Evolutionary conservation across 1,284 basidiomycete genomes (phyloP), one percentile per base, ranked within the genome.

Genomic region (Pulveroboletus sp.): DNA sequence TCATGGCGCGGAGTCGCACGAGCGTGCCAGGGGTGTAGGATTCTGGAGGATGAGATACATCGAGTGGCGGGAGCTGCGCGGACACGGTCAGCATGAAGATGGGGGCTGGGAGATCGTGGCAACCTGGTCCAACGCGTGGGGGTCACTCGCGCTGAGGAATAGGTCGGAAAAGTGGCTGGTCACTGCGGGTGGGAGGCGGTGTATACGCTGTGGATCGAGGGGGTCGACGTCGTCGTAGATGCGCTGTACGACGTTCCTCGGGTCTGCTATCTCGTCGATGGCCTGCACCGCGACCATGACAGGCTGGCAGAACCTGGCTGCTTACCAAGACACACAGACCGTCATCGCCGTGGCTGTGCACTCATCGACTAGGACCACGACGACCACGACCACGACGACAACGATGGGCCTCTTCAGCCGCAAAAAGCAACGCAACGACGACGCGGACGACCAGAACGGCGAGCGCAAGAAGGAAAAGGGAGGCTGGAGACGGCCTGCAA

Each of bases 401-500:
- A 65, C 62, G 49, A 85, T 86, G 84, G 78, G 75, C 50, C 74
- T 86, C 43, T 85, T 86, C 74, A 84, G 72, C 56, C 77, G 84
- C 67, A 84, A 78, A 68, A 77, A 77, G 56, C 67, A 71, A 54
- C 66, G 67, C 57, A 68, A 58, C 56, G 72, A 75, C 53, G 71
- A 71, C 43, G 62, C 71, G 3, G 74, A 75, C 56, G 78, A 78
- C 62, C 71, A 72, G 53, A 67, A 72, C 17, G 62, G 70, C 53
- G 79, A 81, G 59, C 72, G 74, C 49, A 87, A 88, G 75, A 91
- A 93, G 77, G 91, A 94, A 72, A 94, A 95, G 78, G 89, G 89
- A 58, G 89, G 84, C 71, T 94, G 91, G 83, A 85, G 86, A 72
- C 79, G 91, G 53, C 94, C 94, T 57, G 94, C 94, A 44, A 96